These are phyloP conservation scores for Calonectria henricotiae DNA, from an alignment of 2,329 filamentous ascomycete genomes.

Conservation along the genomic window DNA sequence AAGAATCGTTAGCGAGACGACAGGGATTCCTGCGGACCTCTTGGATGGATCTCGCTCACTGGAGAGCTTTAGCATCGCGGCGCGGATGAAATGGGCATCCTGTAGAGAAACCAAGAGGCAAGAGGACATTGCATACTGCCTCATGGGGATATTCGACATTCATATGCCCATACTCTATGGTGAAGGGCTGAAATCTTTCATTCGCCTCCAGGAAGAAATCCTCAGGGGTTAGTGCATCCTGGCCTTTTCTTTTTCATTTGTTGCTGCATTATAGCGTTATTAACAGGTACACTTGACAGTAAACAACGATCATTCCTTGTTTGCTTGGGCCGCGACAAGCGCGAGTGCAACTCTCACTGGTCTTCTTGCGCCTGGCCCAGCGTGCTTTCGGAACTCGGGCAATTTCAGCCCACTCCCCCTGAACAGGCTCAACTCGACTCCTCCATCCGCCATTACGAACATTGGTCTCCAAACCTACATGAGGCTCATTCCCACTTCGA, in stretches of 20 bases:
- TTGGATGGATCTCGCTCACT: neutral
- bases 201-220: conserved; percentile 5
- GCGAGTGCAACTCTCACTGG: neutral
- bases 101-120: neutral
- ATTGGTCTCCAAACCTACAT: neutral
- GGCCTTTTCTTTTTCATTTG: neutral
- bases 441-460: neutral
- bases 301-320: neutral
- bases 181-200: neutral
- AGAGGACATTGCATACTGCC: neutral
- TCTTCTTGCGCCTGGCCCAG: neutral
- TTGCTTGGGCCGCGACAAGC: neutral
- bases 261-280: neutral
- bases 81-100: neutral
- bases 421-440: neutral
- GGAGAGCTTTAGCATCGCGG: neutral
- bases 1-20: neutral
- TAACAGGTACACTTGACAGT: neutral
- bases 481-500: neutral
- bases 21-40: neutral
- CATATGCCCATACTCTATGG: neutral
- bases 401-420: neutral
- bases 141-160: conserved; percentile 3
- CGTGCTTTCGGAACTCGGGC: neutral
- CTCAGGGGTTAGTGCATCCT: neutral